phyloP scores from a whole-genome alignment of 176 grass and related monocot species.

The Oryza meyeriana region DNA sequence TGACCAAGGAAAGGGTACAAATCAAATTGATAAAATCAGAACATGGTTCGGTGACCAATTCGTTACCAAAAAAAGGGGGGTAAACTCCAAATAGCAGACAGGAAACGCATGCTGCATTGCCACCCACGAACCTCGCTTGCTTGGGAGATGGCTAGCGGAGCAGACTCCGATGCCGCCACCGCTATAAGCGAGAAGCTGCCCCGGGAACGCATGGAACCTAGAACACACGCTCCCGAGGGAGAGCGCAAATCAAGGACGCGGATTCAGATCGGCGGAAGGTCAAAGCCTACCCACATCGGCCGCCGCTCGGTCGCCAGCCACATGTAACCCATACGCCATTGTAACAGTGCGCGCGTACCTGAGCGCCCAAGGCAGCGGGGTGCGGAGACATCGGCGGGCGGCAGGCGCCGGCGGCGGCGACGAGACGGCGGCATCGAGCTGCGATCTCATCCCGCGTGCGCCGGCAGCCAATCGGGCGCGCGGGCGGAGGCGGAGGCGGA shows the following conservation, averaged over 20 bases:
- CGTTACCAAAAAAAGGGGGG: neutral
- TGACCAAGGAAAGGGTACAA: slow-evolving; percentile 6
- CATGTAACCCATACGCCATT: neutral
- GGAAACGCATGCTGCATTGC: neutral
- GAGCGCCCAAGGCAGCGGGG: neutral
- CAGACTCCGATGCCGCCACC: neutral
- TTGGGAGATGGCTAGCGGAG: neutral
- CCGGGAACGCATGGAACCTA: slow-evolving; percentile 29
- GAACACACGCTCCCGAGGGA: neutral
- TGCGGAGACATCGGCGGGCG: neutral
- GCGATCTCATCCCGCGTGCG: neutral
- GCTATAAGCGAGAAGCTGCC: neutral
- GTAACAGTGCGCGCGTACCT: slow-evolving; percentile 16
- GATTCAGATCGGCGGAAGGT: neutral
- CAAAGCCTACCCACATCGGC: neutral
- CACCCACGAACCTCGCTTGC: slow-evolving; percentile 29
- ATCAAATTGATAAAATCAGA: neutral
- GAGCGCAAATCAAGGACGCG: neutral
- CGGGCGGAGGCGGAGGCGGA: slow-evolving; percentile 21
- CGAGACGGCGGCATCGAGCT: neutral
- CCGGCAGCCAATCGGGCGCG: neutral
- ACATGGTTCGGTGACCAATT: neutral
- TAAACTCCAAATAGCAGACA: neutral
- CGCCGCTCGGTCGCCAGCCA: neutral
- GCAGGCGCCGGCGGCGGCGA: neutral